Evolutionary conservation across 2,329 filamentous ascomycete genomes (phyloP).

Genomic region (Cladosporium sp.): DNA sequence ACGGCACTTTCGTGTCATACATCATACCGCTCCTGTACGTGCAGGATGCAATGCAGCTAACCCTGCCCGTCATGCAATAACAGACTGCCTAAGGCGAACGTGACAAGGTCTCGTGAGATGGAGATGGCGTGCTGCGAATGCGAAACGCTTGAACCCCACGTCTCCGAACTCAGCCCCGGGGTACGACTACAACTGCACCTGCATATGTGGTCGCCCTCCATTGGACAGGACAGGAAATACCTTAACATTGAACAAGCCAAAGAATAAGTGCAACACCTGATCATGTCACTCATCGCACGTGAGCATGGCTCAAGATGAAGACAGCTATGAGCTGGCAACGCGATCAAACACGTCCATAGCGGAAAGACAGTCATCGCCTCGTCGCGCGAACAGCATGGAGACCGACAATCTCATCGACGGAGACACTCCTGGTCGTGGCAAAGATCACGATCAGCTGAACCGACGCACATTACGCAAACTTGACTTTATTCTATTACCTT

Average conservation of each 20-base stretch:
- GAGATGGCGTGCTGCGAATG: slow-evolving; percentile 8
- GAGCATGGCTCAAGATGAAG: slow-evolving; percentile 17
- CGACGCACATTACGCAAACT: slow-evolving; percentile 50
- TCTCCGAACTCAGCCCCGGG: slow-evolving; percentile 1
- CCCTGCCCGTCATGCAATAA: neutral
- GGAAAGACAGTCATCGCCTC: neutral
- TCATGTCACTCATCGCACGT: slow-evolving; percentile 2
- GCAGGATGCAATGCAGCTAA: neutral
- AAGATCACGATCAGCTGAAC: slow-evolving; percentile 26
- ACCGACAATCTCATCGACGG: neutral
- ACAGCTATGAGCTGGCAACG: slow-evolving; percentile 14
- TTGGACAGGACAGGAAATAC: neutral
- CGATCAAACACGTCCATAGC: neutral
- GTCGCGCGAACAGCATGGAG: neutral
- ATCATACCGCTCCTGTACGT: neutral
- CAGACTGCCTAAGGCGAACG: neutral
- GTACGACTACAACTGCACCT: neutral
- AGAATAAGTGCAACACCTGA: neutral
- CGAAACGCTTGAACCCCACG: slow-evolving; percentile 10
- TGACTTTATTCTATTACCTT: slow-evolving; percentile 54
- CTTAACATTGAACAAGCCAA: neutral
- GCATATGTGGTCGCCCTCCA: neutral
- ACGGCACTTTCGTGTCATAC: neutral
- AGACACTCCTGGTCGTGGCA: neutral
- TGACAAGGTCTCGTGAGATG: slow-evolving; percentile 4